Conservation (phyloP, 129 eudicot species). For the Tanacetum coccineum region DNA sequence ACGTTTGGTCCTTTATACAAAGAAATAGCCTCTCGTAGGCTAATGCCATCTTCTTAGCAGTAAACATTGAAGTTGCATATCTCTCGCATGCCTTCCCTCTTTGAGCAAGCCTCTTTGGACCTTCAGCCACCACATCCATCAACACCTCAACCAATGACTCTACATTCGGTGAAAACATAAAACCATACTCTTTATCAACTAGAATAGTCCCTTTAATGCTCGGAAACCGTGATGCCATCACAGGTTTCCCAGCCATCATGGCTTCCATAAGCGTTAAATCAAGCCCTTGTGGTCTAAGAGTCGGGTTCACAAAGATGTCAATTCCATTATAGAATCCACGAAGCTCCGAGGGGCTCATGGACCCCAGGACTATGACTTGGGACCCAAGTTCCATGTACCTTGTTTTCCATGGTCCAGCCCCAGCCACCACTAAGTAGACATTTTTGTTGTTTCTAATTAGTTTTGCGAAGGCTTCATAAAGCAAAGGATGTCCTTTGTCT, state of each 20-base stretch:
- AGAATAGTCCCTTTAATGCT: constrained; percentile 84
- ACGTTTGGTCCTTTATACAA: constrained; percentile 70
- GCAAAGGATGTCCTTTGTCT: constrained; percentile 89
- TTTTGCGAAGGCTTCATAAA: constrained; percentile 63
- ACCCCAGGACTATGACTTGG: constrained; percentile 75
- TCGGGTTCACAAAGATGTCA: constrained; percentile 89
- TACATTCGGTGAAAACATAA: constrained; percentile 86
- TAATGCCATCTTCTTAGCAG: constrained; percentile 86
- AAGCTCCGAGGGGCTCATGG: constrained; percentile 69
- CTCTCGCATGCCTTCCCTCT: too few relatives aligned
- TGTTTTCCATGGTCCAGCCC: constrained; percentile 84
- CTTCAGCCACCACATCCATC: constrained; percentile 70
- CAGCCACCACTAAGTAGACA: constrained; percentile 74
- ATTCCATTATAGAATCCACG: constrained; percentile 76
- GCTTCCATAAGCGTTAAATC: constrained; percentile 96
- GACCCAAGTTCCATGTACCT: constrained; percentile 73
- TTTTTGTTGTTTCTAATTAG: constrained; percentile 38
- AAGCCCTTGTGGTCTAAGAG: constrained; percentile 91
- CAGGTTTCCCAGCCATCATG: constrained; percentile 89
- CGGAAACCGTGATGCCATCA: constrained; percentile 93
- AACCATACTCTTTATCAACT: constrained; percentile 71
- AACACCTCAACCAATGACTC: constrained; percentile 59
- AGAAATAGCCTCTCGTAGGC: constrained; percentile 90
- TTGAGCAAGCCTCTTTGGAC: constrained; percentile 35
- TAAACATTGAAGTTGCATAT: constrained; percentile 69